phyloP scores from a whole-genome alignment of 1,139 yeast species.

The Pichia kudriavzevii region DNA sequence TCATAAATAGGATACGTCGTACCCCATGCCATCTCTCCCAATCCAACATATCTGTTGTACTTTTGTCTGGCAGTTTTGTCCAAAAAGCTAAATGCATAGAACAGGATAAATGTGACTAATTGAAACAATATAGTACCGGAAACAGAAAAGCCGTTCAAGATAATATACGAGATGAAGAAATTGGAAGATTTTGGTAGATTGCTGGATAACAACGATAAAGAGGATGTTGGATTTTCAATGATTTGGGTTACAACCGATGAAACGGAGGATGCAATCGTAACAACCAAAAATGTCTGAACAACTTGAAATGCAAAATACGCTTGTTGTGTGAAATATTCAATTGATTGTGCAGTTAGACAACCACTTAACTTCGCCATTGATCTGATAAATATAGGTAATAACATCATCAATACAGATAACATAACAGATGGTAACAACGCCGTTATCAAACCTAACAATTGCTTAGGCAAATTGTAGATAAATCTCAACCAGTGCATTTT shows the following conservation, averaged over 20 bases:
- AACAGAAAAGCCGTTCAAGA: slow-evolving; percentile 65
- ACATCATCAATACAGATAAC: slow-evolving; percentile 49
- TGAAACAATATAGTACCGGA: slow-evolving; percentile 51
- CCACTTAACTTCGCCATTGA: slow-evolving; percentile 70
- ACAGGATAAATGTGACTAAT: slow-evolving; percentile 42
- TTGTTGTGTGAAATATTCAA: slow-evolving; percentile 75
- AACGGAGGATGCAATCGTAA: slow-evolving; percentile 76
- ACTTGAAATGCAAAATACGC: slow-evolving; percentile 71
- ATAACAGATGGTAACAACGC: slow-evolving; percentile 56
- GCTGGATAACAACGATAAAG: slow-evolving; percentile 62
- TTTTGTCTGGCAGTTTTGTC: slow-evolving; percentile 52
- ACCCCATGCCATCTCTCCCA: slow-evolving; percentile 47
- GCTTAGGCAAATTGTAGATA: slow-evolving; percentile 46
- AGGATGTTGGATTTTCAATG: slow-evolving; percentile 62
- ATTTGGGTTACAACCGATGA: slow-evolving; percentile 59
- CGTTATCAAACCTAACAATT: slow-evolving; percentile 44
- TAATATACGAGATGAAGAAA: slow-evolving; percentile 67
- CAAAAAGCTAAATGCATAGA: slow-evolving; percentile 33
- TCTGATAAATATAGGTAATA: slow-evolving; percentile 76
- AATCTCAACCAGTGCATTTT: slow-evolving; percentile 48
- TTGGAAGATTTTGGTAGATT: slow-evolving; percentile 78
- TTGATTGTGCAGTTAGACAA: slow-evolving; percentile 56
- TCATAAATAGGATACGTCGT: slow-evolving; percentile 69
- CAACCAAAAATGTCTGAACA: slow-evolving; percentile 76
- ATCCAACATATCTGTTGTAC: slow-evolving; percentile 32